A percentile compares a stretch with the other conserved stretches of the same genome.
phyloP scores from a whole-genome alignment of 306 rosid species.

The Aeschynomene evenia region DNA sequence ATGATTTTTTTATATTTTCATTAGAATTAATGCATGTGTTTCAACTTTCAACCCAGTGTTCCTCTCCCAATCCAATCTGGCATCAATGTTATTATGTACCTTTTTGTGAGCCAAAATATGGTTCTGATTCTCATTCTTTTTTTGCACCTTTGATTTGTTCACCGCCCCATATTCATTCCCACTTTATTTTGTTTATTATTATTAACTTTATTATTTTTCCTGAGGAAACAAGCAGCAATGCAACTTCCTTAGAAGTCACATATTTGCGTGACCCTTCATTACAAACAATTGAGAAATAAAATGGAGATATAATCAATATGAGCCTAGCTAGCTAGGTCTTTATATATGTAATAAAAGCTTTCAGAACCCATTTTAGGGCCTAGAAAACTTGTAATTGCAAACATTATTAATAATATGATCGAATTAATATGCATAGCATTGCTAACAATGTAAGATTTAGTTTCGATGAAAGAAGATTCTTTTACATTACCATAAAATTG shows the following conservation, averaged over 20 bases:
- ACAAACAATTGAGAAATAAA: not conserved
- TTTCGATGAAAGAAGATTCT: too few species aligned
- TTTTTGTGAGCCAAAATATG: not conserved
- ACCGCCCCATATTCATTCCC: conserved; percentile 9
- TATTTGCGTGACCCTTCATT: not conserved
- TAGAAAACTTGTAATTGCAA: too few species aligned
- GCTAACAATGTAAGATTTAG: too few species aligned
- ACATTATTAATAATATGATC: too few species aligned
- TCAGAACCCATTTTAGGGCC: not conserved
- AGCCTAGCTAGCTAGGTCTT: not conserved
- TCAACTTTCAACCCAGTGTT: not conserved
- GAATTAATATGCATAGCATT: too few species aligned
- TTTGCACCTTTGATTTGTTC: not conserved
- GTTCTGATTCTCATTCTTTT: not conserved
- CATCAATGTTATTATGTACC: not conserved
- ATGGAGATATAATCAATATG: too few species aligned
- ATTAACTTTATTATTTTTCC: not conserved
- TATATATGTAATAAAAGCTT: not conserved
- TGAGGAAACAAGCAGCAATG: not conserved
- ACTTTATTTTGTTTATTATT: not conserved
- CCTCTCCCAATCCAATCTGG: not conserved
- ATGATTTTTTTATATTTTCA: too few species aligned
- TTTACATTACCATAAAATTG: too few species aligned
- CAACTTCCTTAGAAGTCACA: not conserved
- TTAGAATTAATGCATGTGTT: too few species aligned